Evolutionary conservation across 768 basidiomycete species (phyloP).

Genomic region (Agaricus sinodeliciosus): DNA sequence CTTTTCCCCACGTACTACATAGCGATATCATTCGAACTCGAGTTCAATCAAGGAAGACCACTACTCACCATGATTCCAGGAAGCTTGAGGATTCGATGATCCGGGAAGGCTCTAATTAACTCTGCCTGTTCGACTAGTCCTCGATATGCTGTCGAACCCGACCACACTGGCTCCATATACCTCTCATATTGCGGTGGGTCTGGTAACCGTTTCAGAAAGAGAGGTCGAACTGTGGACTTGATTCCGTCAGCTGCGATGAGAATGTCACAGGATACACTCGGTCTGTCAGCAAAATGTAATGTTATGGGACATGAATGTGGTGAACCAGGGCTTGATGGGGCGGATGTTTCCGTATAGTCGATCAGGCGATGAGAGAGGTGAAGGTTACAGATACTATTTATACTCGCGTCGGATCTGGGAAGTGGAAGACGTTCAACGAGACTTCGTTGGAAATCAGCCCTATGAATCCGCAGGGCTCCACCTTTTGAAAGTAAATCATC

Average conservation of each 20-base stretch:
- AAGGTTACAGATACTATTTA: constrained; percentile 24
- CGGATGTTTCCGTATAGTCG: constrained; percentile 31
- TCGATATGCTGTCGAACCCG: constrained; percentile 28
- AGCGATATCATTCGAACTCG: not conserved
- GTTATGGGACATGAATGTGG: constrained; percentile 14
- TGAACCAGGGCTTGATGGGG: not conserved
- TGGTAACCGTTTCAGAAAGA: constrained; percentile 6
- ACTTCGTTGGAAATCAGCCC: constrained; percentile 52
- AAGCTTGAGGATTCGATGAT: constrained; percentile 17
- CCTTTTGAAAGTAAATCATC: not conserved
- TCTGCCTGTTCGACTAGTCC: constrained; percentile 22
- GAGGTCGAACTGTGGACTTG: constrained; percentile 16
- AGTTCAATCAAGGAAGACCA: not conserved
- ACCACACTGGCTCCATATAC: constrained; percentile 28
- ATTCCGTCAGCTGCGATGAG: constrained; percentile 24
- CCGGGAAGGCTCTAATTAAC: constrained; percentile 16
- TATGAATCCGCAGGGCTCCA: constrained; percentile 30
- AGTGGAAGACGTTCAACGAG: constrained; percentile 38
- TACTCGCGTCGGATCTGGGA: not conserved
- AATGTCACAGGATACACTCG: constrained; percentile 24
- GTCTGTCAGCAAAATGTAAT: constrained; percentile 20
- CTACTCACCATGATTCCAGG: constrained; percentile 12
- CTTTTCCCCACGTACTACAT: constrained; percentile 17
- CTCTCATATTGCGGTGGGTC: not conserved
- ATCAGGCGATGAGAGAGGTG: constrained; percentile 44